Evolutionary conservation across 352 stramenopile genomes (phyloP).

Genomic region (Phytophthora quininea): DNA sequence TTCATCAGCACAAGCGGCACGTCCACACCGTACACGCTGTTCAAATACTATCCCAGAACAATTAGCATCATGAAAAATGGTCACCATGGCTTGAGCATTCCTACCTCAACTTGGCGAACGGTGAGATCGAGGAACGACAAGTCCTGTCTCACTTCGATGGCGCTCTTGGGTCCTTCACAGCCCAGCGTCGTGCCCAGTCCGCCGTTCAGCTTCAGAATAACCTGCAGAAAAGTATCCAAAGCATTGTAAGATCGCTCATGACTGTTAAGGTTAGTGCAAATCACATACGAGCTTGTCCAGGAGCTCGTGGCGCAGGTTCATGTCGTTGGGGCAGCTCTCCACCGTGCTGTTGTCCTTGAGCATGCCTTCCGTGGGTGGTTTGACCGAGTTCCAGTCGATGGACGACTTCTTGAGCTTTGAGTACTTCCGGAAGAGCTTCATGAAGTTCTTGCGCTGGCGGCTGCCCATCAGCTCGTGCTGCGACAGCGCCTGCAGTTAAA

Average conservation of each 20-base stretch:
- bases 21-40: conserved; percentile 93
- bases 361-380: conserved; percentile 74
- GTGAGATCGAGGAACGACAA: conserved; percentile 98
- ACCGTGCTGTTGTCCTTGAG: conserved; percentile 75
- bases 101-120: conserved; percentile 96
- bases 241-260: conserved; percentile 16
- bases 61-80: conserved; percentile 4
- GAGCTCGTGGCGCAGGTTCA: conserved; percentile 93
- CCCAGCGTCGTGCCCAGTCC: conserved; percentile 99
- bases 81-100: conserved; percentile 1
- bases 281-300: conserved; percentile 92
- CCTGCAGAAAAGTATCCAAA: conserved; percentile 43
- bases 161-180: conserved; percentile 92
- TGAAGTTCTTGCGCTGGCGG: conserved; percentile 85
- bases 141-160: conserved; percentile 93
- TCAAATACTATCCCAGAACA: conserved; percentile 72
- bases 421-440: conserved; percentile 91
- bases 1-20: conserved; percentile 99
- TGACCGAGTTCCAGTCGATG: conserved; percentile 86
- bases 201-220: conserved; percentile 99
- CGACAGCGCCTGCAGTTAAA: conserved; percentile 58
- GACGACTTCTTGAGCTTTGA: conserved; percentile 82
- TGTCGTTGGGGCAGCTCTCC: conserved; percentile 91
- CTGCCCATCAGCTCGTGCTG: conserved; percentile 82
- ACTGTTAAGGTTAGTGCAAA: conserved; percentile 9